Base-by-base conservation (phyloP, 768 basidiomycete genomes). In the Chalciporus sphaerocephalus region DNA sequence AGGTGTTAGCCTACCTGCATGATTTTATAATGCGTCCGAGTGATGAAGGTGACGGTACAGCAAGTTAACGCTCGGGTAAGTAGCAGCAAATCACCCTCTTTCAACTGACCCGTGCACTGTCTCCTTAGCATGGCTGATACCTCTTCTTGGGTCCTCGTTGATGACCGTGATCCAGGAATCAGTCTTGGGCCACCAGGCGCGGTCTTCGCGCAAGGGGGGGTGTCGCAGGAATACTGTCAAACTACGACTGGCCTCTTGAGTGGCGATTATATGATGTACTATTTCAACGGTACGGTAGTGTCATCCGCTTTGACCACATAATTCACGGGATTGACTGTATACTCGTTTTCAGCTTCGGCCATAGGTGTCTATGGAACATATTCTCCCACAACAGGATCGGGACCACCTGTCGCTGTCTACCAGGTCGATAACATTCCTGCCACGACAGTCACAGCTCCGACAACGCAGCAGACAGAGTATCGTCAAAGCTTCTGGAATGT, bases 111-210 rank as follows among this genome's bases (percentile, higher is more conserved):
- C 10, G 5, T 25, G 24, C 24, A 25, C n/a, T n/a, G n/a, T 25
- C 24, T 10, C 24, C 28, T 32, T 7, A 32, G 15, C 30, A 44
- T 37, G 34, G 30, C 35, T 15, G 41, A 4, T 20, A 13, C n/a
- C n/a, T n/a, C n/a, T n/a, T n/a, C 20, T 13, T 42, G 23, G 9
- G 25, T 44, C 21, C 24, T 35, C 17, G 34, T 40, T 6, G 38
- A 40, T 16, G 49, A 50, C 20, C 35, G 47, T 22, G 40, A 37
- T 20, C 22, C 23, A 22, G 46, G 22, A 18, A 48, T 50, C 36
- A 9, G 27, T 3, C 33, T 47, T 24, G 20, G 6, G 20, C 25
- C 33, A 8, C 12, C 25, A 24, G 24, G 27, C n/a, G 10, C 11
- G 6, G 2, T 11, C 16, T 13, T 12, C 22, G 33, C 7, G 21